Conservation (phyloP, 176 grass and related monocot species). For the Elaeis guineensis region DNA sequence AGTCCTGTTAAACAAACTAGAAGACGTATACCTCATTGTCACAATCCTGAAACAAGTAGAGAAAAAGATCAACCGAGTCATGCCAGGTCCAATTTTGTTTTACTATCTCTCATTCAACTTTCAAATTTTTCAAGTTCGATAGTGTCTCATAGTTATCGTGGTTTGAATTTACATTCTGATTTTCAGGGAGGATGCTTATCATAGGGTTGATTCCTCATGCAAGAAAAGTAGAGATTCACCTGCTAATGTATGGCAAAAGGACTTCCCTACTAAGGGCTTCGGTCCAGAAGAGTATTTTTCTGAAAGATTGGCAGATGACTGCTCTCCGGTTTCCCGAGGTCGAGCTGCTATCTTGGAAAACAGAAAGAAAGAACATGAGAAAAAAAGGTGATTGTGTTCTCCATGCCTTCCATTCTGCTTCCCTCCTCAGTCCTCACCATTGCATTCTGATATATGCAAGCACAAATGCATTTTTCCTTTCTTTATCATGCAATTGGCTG, state of each 20-base stretch:
- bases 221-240: slow-evolving; percentile 48
- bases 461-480: too few species aligned
- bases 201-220: slow-evolving; percentile 37
- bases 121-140: background rate
- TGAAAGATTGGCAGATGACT: slow-evolving; percentile 8
- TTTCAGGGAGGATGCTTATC: slow-evolving; percentile 31
- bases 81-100: slow-evolving; percentile 42
- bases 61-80: slow-evolving; percentile 42
- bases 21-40: slow-evolving; percentile 25
- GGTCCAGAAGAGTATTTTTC: slow-evolving; percentile 32
- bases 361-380: slow-evolving; percentile 3
- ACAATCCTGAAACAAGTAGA: slow-evolving; percentile 35
- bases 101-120: slow-evolving; percentile 5
- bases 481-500: too few species aligned
- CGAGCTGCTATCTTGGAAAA: background rate
- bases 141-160: background rate
- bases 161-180: slow-evolving; percentile 1
- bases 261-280: slow-evolving; percentile 16
- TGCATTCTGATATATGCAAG: too few species aligned
- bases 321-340: background rate
- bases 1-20: slow-evolving; percentile 39
- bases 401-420: too few species aligned
- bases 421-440: too few species aligned
- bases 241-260: slow-evolving; percentile 17
- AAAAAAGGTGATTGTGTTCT: slow-evolving; percentile 19